Percentiles rank a stretch among this genome's conserved stretches.
Evolutionary conservation across 2,329 filamentous ascomycete species (phyloP).

Genomic region (Aspergillus spinulosporus): DNA sequence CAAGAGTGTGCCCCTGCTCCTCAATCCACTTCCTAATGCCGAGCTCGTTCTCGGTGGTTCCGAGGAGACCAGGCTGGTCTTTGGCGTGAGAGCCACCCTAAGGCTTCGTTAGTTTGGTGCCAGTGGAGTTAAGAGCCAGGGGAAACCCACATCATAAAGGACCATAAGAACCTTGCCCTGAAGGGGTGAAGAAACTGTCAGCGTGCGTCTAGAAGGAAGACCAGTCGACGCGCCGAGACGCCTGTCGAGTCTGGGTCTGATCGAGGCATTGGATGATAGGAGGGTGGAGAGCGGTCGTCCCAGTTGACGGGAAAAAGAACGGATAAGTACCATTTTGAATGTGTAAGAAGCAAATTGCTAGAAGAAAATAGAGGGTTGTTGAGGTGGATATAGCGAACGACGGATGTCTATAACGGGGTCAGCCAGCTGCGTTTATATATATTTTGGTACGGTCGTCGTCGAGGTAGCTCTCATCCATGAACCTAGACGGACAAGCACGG

Average conservation of each 20-base stretch:
- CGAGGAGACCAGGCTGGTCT: conserved; percentile 83
- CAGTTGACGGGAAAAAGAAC: conserved; percentile 58
- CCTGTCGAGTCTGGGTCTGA: conserved; percentile 31
- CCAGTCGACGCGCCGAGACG: conserved; percentile 32
- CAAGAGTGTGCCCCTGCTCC: conserved; percentile 90
- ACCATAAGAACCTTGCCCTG: conserved; percentile 96
- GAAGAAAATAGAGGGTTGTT: conserved; percentile 1
- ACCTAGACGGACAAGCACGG: conserved; percentile 7
- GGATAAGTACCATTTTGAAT: conserved; percentile 63
- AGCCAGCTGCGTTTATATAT: conserved; percentile 17
- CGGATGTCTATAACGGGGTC: conserved; percentile 11
- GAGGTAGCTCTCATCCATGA: background rate
- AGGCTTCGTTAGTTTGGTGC: conserved; percentile 14
- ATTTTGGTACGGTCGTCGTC: background rate
- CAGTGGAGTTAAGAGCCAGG: background rate
- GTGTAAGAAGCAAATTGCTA: conserved; percentile 6
- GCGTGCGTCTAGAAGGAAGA: conserved; percentile 57
- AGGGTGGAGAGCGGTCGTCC: conserved; percentile 56
- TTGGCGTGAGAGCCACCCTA: conserved; percentile 79
- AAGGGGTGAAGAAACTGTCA: conserved; percentile 65
- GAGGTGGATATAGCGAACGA: background rate
- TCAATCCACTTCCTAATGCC: conserved; percentile 97
- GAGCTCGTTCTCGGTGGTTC: conserved; percentile 97
- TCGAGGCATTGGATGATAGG: conserved; percentile 45
- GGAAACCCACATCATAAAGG: conserved; percentile 76